Conservation (phyloP, 2,329 filamentous ascomycete genomes). For the Alternaria sp. region DNA sequence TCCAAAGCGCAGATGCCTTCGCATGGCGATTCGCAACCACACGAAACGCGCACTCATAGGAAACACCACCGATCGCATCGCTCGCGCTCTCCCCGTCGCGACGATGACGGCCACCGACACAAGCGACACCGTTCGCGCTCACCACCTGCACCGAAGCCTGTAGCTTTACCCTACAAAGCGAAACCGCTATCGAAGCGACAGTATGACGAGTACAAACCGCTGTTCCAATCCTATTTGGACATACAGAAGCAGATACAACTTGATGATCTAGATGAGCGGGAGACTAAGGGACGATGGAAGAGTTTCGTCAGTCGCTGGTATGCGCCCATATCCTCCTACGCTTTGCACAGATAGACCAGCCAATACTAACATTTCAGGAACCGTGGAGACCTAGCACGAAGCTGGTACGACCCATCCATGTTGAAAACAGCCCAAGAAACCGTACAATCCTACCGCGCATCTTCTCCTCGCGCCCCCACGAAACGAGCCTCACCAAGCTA, state of each 20-base stretch:
- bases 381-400: conserved; percentile 81
- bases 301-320: conserved; percentile 90
- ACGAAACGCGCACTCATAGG: conserved; percentile 40
- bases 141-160: conserved; percentile 36
- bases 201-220: conserved; percentile 69
- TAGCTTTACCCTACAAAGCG: conserved; percentile 70
- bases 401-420: conserved; percentile 89
- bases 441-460: conserved; percentile 30
- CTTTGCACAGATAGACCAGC: neutral
- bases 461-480: conserved; percentile 17
- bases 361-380: conserved; percentile 71
- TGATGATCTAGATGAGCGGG: conserved; percentile 74
- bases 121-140: conserved; percentile 46
- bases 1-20: conserved; percentile 6
- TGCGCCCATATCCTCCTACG: conserved; percentile 26
- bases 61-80: conserved; percentile 52
- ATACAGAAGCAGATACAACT: conserved; percentile 83
- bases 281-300: conserved; percentile 88
- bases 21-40: neutral
- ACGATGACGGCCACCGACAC: conserved; percentile 33
- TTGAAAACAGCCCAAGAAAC: conserved; percentile 62
- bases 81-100: conserved; percentile 43
- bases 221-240: conserved; percentile 87
- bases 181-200: conserved; percentile 74
- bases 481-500: conserved; percentile 37